A percentile compares a stretch with the other conserved stretches of the same genome.
Evolutionary conservation across 306 rosid genomes (phyloP).

Genomic region (Vigna angularis): DNA sequence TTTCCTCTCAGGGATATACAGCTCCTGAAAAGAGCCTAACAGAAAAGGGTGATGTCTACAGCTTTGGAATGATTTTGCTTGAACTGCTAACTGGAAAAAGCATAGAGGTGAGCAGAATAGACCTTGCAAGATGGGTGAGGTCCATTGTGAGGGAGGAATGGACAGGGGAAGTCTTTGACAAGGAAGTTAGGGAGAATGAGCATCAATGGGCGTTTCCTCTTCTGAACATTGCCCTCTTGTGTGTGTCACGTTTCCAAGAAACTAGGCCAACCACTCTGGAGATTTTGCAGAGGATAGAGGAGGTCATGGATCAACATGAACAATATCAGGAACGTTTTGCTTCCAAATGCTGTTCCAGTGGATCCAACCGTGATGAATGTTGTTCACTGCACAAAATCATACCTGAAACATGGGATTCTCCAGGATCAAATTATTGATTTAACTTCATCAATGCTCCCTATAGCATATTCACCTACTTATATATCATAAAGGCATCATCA

Average conservation of each 20-base stretch:
- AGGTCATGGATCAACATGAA: conserved; percentile 50
- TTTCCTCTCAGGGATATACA: conserved; percentile 59
- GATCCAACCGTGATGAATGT: conserved; percentile 43
- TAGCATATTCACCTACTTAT: background rate
- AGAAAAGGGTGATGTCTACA: conserved; percentile 67
- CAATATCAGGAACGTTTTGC: conserved; percentile 43
- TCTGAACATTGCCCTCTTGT: conserved; percentile 51
- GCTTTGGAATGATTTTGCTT: conserved; percentile 73
- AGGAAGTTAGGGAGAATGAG: conserved; percentile 51
- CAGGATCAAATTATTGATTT: conserved; percentile 67
- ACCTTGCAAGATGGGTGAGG: conserved; percentile 80
- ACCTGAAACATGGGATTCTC: conserved; percentile 75
- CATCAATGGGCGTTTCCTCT: conserved; percentile 57
- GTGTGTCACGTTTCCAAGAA: conserved; percentile 61
- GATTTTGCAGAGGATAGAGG: conserved; percentile 62
- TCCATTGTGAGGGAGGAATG: conserved; percentile 84
- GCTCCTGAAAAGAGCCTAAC: conserved; percentile 69
- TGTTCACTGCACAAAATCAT: conserved; percentile 68
- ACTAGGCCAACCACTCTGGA: conserved; percentile 62
- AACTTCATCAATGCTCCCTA: background rate
- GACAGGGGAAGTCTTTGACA: conserved; percentile 88
- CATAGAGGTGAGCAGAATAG: conserved; percentile 60
- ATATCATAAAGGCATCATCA: background rate
- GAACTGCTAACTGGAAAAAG: conserved; percentile 73
- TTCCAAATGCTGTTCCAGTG: conserved; percentile 37